Evolutionary conservation across 1,284 basidiomycete genomes (phyloP).

Genomic region (Exsudoporus floridanus): DNA sequence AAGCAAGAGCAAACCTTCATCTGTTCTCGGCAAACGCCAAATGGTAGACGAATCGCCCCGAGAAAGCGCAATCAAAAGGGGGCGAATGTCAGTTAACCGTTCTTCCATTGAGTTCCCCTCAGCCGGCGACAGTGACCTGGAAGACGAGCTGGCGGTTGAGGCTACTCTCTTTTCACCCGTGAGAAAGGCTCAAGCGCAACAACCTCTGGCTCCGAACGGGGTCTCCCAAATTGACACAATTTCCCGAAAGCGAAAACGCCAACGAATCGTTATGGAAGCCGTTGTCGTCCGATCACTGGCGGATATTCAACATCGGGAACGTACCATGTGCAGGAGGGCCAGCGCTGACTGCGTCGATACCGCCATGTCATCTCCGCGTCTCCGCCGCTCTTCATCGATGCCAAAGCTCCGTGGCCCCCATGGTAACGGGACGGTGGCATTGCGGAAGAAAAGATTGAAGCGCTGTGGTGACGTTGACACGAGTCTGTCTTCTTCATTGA

Average conservation of each 20-base stretch:
- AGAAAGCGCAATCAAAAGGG: constrained; percentile 36
- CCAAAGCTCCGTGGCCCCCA: constrained; percentile 18
- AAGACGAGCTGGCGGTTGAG: constrained; percentile 33
- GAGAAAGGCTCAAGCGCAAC: constrained; percentile 9
- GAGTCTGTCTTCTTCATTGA: constrained; percentile 33
- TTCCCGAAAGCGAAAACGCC: constrained; percentile 44
- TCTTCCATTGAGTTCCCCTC: constrained; percentile 29
- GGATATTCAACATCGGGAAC: constrained; percentile 25
- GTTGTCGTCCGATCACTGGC: constrained; percentile 50
- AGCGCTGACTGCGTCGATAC: constrained; percentile 14
- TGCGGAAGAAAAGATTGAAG: constrained; percentile 27
- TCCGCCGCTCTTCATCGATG: constrained; percentile 32
- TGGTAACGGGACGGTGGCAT: constrained; percentile 12
- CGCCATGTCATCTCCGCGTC: constrained; percentile 2
- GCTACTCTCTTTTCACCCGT: constrained; percentile 24
- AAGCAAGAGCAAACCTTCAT: constrained; percentile 19
- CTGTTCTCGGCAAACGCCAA: constrained; percentile 44
- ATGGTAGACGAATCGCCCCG: constrained; percentile 27
- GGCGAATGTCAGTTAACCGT: constrained; percentile 34
- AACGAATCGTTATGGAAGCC: constrained; percentile 51
- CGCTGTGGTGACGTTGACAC: constrained; percentile 19
- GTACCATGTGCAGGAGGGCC: constrained; percentile 23
- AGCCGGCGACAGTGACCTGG: constrained; percentile 21
- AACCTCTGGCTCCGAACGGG: neutral
- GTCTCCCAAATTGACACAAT: constrained; percentile 2